phyloP scores from a whole-genome alignment of 2,329 filamentous ascomycete genomes.

The Cladosporium sphaerospermum region DNA sequence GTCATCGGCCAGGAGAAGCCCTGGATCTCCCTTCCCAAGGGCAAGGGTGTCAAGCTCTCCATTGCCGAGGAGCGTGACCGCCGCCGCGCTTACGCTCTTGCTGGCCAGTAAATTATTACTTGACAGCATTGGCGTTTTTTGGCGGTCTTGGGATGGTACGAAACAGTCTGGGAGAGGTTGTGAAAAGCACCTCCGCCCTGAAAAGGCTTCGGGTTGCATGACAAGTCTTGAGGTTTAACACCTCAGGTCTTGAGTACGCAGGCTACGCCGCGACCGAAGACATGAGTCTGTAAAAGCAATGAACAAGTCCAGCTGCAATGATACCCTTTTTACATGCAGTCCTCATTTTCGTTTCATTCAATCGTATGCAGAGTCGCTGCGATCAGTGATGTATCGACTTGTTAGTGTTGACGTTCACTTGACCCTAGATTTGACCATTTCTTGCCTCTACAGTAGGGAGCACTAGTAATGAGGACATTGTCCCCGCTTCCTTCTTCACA shows the following conservation, averaged over 20 bases:
- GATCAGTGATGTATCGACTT: too few species aligned
- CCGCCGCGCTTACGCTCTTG: constrained; percentile 66
- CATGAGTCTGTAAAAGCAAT: constrained; percentile 13
- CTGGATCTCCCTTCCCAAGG: constrained; percentile 99
- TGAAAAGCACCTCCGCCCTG: constrained; percentile 10
- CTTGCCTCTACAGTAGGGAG: too few species aligned
- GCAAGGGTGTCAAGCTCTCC: constrained; percentile 99
- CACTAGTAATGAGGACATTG: too few species aligned
- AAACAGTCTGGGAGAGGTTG: constrained; percentile 10
- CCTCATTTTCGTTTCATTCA: too few species aligned
- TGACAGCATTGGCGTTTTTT: constrained; percentile 7
- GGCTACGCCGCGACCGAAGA: constrained; percentile 11
- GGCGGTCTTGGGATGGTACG: constrained; percentile 11
- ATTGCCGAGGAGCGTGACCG: constrained; percentile 99
- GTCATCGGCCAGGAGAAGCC: constrained; percentile 98
- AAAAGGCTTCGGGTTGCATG: constrained; percentile 8
- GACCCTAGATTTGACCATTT: too few species aligned
- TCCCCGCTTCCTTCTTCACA: too few species aligned
- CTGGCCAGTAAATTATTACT: constrained; percentile 33
- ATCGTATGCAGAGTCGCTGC: too few species aligned
- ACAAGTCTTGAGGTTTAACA: constrained; percentile 7
- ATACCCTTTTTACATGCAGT: constrained; percentile 8
- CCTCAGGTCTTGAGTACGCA: constrained; percentile 2
- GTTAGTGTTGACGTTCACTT: too few species aligned
- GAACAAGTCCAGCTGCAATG: constrained; percentile 13